Base-by-base conservation (phyloP, 176 grass and related monocot genomes). In the Oryza punctata region DNA sequence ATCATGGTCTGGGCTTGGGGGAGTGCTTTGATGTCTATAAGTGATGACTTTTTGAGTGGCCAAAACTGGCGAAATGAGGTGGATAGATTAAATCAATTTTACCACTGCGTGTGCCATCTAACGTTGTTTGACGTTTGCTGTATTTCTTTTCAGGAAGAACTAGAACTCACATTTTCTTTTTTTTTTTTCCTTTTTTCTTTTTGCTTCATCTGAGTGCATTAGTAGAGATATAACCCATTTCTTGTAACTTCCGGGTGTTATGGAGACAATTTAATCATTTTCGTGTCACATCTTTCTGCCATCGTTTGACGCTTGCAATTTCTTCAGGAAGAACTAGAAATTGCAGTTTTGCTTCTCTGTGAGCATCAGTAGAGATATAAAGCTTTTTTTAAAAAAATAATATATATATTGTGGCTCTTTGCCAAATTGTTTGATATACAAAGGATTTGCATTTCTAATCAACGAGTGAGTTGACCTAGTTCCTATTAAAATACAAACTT, bases 51-150 rank as follows among this genome's bases (percentile, higher is more conserved):
- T 35, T 72, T 73, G 32, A 79, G 67, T 60, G 87, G 75, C 67
- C 80, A 63, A 29, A 80, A 82, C 73, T n/a, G 45, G 60, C 11
- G 70, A 6, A 33, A 14, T 90, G 12, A 45, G 69, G 60, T 67
- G 7, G 47, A 40, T 82, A 81, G 72, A 59, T 81, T 57, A 76
- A 50, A 72, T 30, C 41, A 50, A 16, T 50, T 82, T 78, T 71
- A 65, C n/a, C 67, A 54, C 57, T 41, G 35, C 43, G 32, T 27
- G 14, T 32, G 4, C 4, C 16, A 18, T 47, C 25, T 72, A 63
- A 68, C 44, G 63, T 61, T 73, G 26, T 37, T 76, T 11, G 47
- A 33, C 25, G 33, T 72, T 33, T 72, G 6, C 19, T 16, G 47
- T 38, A 11, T 63, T 71, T 45, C 41, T 29, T 25, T 29, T 40